Evolutionary conservation across 495 filamentous ascomycete genomes (phyloP).

Genomic region (Acidiella bohemica): DNA sequence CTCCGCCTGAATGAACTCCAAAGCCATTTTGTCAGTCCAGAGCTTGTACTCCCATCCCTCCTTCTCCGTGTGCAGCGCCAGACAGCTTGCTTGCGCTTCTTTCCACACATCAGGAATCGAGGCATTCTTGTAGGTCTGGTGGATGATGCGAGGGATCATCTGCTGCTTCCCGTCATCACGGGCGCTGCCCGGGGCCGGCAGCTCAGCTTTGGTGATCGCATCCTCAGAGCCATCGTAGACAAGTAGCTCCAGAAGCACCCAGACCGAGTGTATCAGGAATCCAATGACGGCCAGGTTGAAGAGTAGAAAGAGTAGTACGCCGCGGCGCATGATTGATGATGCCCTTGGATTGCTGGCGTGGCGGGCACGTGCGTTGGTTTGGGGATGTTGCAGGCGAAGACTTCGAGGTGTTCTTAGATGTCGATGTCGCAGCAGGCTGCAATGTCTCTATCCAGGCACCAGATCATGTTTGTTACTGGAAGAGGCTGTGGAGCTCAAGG

Average conservation of each 20-base stretch:
- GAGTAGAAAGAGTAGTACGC: conserved; percentile 27
- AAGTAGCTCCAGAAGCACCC: conserved; percentile 31
- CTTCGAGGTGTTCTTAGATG: no score
- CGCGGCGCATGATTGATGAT: conserved; percentile 27
- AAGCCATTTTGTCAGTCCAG: conserved; percentile 70
- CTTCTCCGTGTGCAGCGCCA: conserved; percentile 59
- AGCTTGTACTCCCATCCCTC: conserved; percentile 36
- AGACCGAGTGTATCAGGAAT: conserved; percentile 34
- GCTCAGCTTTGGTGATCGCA: conserved; percentile 32
- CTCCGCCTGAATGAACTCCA: conserved; percentile 53
- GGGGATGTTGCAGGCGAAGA: no score
- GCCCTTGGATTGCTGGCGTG: no score
- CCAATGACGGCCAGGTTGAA: conserved; percentile 40
- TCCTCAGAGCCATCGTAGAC: conserved; percentile 32
- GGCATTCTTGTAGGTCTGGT: conserved; percentile 74
- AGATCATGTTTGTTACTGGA: no score
- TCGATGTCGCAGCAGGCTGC: no score
- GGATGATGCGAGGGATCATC: conserved; percentile 78
- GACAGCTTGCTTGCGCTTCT: conserved; percentile 58
- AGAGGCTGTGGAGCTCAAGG: no score
- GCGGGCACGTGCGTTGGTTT: no score
- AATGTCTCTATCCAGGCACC: no score
- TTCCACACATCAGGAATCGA: conserved; percentile 63
- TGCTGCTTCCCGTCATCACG: conserved; percentile 43
- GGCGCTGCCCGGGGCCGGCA: conserved; percentile 22